These are phyloP conservation scores for Lophiostoma macrostomum DNA, from an alignment of 495 filamentous ascomycete species.

Conservation along the genomic window DNA sequence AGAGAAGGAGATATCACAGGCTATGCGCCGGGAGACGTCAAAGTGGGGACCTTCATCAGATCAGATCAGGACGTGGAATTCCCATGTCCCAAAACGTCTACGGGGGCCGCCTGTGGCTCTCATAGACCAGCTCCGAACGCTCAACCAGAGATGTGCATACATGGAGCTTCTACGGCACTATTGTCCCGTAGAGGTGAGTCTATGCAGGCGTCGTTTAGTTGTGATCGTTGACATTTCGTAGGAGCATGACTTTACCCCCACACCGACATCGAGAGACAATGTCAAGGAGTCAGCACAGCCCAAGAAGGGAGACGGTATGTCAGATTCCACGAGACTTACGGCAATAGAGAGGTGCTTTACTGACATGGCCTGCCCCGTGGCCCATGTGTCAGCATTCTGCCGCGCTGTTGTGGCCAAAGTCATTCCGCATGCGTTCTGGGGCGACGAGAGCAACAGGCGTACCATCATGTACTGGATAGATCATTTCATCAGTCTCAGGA, in stretches of 20 bases:
- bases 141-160: conserved; percentile 75
- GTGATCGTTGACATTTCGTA: conserved; percentile 18
- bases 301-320: conserved; percentile 16
- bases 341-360: conserved; percentile 47
- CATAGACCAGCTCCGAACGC: conserved; percentile 63
- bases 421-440: conserved; percentile 78
- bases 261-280: conserved; percentile 28
- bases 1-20: conserved; percentile 72
- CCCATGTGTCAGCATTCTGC: conserved; percentile 83
- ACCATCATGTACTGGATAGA: conserved; percentile 66
- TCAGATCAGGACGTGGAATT: conserved; percentile 22
- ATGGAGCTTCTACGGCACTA: conserved; percentile 71
- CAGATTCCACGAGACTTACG: conserved; percentile 2
- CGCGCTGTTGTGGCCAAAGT: conserved; percentile 69
- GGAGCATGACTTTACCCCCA: conserved; percentile 27
- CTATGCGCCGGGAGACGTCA: not conserved
- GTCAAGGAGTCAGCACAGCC: conserved; percentile 5
- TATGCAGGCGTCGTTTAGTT: not conserved
- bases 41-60: conserved; percentile 8
- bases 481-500: conserved; percentile 70
- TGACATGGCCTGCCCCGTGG: conserved; percentile 66
- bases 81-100: conserved; percentile 69
- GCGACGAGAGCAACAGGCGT: conserved; percentile 59
- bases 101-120: conserved; percentile 59
- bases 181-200: conserved; percentile 59